These are phyloP conservation scores for Silene latifolia DNA, from an alignment of 148 eudicot species.

Conservation along the genomic window DNA sequence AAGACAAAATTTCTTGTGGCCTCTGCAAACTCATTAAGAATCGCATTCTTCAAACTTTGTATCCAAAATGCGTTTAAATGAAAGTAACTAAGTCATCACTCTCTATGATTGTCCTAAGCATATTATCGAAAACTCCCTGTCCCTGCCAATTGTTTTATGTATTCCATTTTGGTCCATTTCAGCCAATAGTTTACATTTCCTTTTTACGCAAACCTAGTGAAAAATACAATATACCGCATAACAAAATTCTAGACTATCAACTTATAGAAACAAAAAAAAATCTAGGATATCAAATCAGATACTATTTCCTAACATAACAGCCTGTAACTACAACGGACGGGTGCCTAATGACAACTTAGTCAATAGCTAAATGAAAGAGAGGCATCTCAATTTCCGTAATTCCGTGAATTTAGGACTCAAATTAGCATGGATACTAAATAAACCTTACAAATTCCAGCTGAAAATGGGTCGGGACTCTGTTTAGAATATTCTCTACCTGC, in stretches of 20 bases:
- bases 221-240: background rate
- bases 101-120: background rate
- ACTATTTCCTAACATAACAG: background rate
- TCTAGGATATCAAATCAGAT: background rate
- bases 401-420: background rate
- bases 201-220: background rate
- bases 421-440: background rate
- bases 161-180: too few species aligned
- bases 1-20: constrained; percentile 75
- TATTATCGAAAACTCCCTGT: too few species aligned
- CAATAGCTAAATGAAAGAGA: too few species aligned
- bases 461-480: too few species aligned
- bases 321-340: background rate
- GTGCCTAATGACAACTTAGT: background rate
- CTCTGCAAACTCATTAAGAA: constrained; percentile 54
- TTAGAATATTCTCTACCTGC: too few species aligned
- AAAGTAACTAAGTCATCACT: background rate
- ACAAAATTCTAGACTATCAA: background rate
- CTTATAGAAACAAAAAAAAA: too few species aligned
- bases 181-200: background rate
- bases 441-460: background rate
- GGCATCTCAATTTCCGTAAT: background rate
- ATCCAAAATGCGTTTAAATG: background rate
- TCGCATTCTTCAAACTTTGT: constrained; percentile 7
- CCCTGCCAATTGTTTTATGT: too few species aligned